Evolutionary conservation across 495 filamentous ascomycete genomes (phyloP).

Genomic region (Neurospora sublineolata): DNA sequence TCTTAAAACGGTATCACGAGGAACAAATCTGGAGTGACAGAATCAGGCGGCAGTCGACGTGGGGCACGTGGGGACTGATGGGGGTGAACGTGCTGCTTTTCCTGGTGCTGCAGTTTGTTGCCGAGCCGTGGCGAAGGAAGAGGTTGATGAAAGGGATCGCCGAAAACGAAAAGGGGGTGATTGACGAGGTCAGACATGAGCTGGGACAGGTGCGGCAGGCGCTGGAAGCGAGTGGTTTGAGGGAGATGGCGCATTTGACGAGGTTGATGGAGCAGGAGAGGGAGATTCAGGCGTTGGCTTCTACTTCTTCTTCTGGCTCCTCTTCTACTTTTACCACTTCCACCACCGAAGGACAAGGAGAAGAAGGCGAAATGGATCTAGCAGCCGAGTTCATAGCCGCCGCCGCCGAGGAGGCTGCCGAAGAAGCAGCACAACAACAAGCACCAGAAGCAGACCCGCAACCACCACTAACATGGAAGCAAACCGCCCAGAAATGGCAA

Average conservation of each 20-base stretch:
- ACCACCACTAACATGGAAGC: not conserved
- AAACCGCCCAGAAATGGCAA: slow-evolving; percentile 36
- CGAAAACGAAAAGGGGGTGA: slow-evolving; percentile 43
- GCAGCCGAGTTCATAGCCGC: not conserved
- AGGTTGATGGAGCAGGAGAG: slow-evolving; percentile 9
- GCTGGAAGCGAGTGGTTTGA: slow-evolving; percentile 16
- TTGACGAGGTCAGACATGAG: slow-evolving; percentile 58
- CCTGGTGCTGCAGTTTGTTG: slow-evolving; percentile 76
- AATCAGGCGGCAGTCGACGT: slow-evolving; percentile 89
- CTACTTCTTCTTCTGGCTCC: not conserved
- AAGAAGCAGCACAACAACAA: not conserved
- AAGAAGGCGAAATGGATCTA: not conserved
- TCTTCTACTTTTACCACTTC: not conserved
- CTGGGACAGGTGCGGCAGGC: slow-evolving; percentile 15
- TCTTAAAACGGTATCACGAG: slow-evolving; percentile 88
- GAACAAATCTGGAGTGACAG: slow-evolving; percentile 99
- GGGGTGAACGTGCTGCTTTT: slow-evolving; percentile 88
- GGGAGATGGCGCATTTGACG: slow-evolving; percentile 2
- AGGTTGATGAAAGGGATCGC: slow-evolving; percentile 71
- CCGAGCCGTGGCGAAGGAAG: slow-evolving; percentile 83
- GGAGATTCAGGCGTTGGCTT: not conserved
- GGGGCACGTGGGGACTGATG: slow-evolving; percentile 98
- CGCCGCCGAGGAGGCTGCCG: slow-evolving; percentile 4
- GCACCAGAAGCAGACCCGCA: slow-evolving; percentile 8
- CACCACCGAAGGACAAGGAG: not conserved